phyloP scores from a whole-genome alignment of 2,329 filamentous ascomycete species.

The Xylariaceae sp. region DNA sequence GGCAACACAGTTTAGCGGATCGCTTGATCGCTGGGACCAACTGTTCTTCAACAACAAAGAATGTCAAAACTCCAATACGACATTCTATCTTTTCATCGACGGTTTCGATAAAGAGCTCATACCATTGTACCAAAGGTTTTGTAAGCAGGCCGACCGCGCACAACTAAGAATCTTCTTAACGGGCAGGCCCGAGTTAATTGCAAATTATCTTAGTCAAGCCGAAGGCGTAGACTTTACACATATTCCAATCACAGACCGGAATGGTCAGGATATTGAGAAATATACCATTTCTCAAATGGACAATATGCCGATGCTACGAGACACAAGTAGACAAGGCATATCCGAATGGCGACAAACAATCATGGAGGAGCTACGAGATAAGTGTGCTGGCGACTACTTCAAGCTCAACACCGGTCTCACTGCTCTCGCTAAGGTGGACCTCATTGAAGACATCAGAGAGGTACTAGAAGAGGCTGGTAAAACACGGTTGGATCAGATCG shows the following conservation, averaged over 20 bases:
- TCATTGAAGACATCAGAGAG: conserved; percentile 43
- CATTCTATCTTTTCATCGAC: conserved; percentile 44
- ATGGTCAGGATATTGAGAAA: conserved; percentile 38
- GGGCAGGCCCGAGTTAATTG: conserved; percentile 29
- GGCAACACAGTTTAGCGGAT: conserved; percentile 33
- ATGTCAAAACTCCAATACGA: conserved; percentile 37
- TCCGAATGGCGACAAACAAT: conserved; percentile 42
- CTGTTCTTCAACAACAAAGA: conserved; percentile 43
- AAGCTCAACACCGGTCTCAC: conserved; percentile 41
- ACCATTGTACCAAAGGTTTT: conserved; percentile 35
- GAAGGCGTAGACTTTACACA: conserved; percentile 26
- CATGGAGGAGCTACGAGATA: conserved; percentile 34
- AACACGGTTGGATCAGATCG: conserved; percentile 41
- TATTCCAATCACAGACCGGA: conserved; percentile 36
- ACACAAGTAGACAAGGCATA: conserved; percentile 35
- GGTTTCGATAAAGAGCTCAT: conserved; percentile 34
- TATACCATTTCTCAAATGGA: conserved; percentile 42
- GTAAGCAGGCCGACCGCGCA: conserved; percentile 23
- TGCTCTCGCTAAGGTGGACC: conserved; percentile 42
- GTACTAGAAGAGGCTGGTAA: conserved; percentile 40
- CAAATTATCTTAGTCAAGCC: conserved; percentile 22
- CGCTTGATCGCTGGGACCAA: conserved; percentile 41
- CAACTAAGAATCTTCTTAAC: conserved; percentile 40
- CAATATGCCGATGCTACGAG: conserved; percentile 40
- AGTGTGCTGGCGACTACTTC: conserved; percentile 41